Conservation (phyloP, 495 filamentous ascomycete genomes). For the Schizothecium vesticola region DNA sequence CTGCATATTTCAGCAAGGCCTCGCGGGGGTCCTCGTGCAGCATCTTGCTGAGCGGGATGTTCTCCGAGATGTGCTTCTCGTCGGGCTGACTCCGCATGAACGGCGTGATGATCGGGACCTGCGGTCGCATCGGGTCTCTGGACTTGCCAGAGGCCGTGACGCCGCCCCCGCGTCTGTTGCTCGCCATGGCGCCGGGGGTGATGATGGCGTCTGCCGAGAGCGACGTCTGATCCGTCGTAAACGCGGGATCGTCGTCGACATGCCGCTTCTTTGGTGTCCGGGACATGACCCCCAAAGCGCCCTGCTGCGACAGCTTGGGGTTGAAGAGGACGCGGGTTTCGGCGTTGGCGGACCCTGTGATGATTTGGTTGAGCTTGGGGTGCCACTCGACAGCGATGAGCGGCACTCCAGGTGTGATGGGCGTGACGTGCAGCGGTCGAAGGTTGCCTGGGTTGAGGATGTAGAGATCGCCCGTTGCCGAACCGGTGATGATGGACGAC, state of each 20-base stretch:
- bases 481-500: conserved; percentile 81
- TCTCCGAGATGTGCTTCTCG: conserved; percentile 78
- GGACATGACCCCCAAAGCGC: conserved; percentile 85
- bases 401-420: conserved; percentile 75
- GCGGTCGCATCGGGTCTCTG: conserved; percentile 73
- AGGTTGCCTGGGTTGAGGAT: conserved; percentile 91
- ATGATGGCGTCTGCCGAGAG: conserved; percentile 82
- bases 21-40: conserved; percentile 94
- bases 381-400: conserved; percentile 88
- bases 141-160: conserved; percentile 74
- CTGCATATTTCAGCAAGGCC: conserved; percentile 90
- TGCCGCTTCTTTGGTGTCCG: conserved; percentile 91
- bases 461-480: conserved; percentile 78
- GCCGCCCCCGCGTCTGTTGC: conserved; percentile 42
- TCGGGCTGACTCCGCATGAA: conserved; percentile 90
- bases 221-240: conserved; percentile 75
- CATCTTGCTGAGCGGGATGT: conserved; percentile 88
- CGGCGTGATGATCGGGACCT: conserved; percentile 77
- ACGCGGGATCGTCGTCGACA: conserved; percentile 81
- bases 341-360: conserved; percentile 86
- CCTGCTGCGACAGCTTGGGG: conserved; percentile 70
- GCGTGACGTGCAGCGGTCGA: conserved; percentile 72
- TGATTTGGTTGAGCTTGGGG: conserved; percentile 88
- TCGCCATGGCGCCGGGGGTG: conserved; percentile 52
- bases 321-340: conserved; percentile 89